phyloP scores from a whole-genome alignment of 2,329 filamentous ascomycete genomes.

The Talaromyces pinophilus region DNA sequence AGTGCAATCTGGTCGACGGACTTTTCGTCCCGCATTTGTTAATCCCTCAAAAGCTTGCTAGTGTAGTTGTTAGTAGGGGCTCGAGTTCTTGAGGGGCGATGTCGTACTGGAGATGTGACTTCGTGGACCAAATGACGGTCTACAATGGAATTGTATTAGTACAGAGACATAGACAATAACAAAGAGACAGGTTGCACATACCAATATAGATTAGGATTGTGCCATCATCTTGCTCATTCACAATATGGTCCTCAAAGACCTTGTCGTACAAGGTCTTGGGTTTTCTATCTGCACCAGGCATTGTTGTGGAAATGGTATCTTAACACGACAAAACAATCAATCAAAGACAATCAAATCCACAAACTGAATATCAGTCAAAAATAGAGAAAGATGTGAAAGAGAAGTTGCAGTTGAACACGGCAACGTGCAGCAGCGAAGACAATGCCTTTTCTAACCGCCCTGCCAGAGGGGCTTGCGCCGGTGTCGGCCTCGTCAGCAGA shows the following conservation, averaged over 20 bases:
- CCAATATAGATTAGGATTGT: conserved; percentile 92
- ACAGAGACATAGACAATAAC: background rate
- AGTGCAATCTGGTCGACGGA: conserved; percentile 94
- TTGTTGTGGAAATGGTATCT: conserved; percentile 38
- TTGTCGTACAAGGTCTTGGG: conserved; percentile 95
- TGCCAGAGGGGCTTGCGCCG: conserved; percentile 21
- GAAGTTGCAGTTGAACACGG: conserved; percentile 4
- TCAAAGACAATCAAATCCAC: background rate
- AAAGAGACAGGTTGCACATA: conserved; percentile 44
- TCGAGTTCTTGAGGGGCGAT: background rate
- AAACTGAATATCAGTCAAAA: conserved; percentile 3
- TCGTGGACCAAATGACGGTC: conserved; percentile 97
- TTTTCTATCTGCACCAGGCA: conserved; percentile 72
- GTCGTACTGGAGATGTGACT: conserved; percentile 81
- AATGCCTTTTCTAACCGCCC: conserved; percentile 22
- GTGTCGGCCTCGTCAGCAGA: conserved; percentile 21
- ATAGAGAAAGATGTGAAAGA: background rate
- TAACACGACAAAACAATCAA: conserved; percentile 8
- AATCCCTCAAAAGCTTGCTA: conserved; percentile 97
- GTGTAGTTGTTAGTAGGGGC: conserved; percentile 23
- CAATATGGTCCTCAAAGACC: conserved; percentile 90
- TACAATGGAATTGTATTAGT: conserved; percentile 42
- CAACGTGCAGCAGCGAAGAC: conserved; percentile 11
- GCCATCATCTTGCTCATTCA: conserved; percentile 92
- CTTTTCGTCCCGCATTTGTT: conserved; percentile 80